These are phyloP conservation scores for Mastigamoeba balamuthi DNA, from an alignment of 78 protist species.

Conservation along the genomic window DNA sequence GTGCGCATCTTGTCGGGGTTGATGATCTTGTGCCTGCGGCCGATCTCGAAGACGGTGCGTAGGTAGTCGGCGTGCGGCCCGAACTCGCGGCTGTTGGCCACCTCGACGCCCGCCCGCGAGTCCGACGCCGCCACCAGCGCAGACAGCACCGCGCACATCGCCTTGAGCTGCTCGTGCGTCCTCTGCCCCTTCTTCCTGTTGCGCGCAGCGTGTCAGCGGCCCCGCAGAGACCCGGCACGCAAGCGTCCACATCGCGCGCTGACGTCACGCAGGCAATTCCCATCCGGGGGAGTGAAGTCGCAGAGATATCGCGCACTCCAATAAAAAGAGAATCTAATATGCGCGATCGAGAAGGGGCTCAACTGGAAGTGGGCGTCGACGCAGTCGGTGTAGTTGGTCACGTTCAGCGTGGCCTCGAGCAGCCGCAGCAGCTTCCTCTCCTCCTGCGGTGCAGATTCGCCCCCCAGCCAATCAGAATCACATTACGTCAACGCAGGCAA, in stretches of 20 bases:
- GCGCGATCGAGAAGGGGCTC: neutral
- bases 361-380: slow-evolving; percentile 4
- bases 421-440: slow-evolving; percentile 67
- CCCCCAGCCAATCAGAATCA: too few relatives aligned
- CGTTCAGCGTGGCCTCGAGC: slow-evolving; percentile 67
- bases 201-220: slow-evolving; percentile 5
- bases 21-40: slow-evolving; percentile 79
- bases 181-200: slow-evolving; percentile 9
- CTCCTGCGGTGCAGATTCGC: too few relatives aligned
- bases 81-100: slow-evolving; percentile 23
- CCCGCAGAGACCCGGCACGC: neutral
- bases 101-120: slow-evolving; percentile 6
- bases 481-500: too few relatives aligned
- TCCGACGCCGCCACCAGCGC: slow-evolving; percentile 66
- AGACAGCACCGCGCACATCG: slow-evolving; percentile 60
- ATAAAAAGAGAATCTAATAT: neutral
- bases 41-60: slow-evolving; percentile 67
- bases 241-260: neutral
- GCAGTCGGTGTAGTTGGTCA: slow-evolving; percentile 76
- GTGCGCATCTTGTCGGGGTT: slow-evolving; percentile 75
- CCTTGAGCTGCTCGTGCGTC: slow-evolving; percentile 48
- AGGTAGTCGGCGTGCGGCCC: slow-evolving; percentile 45
- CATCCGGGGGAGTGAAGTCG: neutral
- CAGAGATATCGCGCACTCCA: neutral
- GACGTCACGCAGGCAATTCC: neutral